These are phyloP conservation scores for Aureobasidium sp. DNA, from an alignment of 2,329 filamentous ascomycete genomes.

Conservation along the genomic window DNA sequence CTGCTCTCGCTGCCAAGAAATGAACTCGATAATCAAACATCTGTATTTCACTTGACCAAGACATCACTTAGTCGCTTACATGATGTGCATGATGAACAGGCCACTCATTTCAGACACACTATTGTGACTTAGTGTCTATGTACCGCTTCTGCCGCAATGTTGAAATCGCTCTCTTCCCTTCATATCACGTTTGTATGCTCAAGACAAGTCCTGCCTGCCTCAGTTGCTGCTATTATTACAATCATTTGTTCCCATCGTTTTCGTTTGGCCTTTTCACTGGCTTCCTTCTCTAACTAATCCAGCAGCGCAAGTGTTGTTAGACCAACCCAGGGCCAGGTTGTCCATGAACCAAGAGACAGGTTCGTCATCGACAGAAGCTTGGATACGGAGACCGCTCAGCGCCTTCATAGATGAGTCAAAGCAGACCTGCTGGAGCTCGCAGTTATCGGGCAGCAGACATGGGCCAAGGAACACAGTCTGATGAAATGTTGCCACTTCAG, in stretches of 20 bases:
- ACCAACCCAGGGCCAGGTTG: slow-evolving; percentile 42
- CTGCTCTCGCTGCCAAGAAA: not conserved
- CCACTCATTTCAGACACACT: not conserved
- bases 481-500: slow-evolving; percentile 32
- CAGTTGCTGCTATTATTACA: not conserved
- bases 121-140: not conserved
- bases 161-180: not conserved
- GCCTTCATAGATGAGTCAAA: slow-evolving; percentile 36
- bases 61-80: not conserved
- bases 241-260: slow-evolving; percentile 51
- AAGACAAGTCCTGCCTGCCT: slow-evolving; percentile 5
- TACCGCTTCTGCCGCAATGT: not conserved
- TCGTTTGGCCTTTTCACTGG: slow-evolving; percentile 54
- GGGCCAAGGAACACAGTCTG: slow-evolving; percentile 35
- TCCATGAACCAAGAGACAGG: slow-evolving; percentile 42
- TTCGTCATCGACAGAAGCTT: slow-evolving; percentile 34
- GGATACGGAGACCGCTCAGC: slow-evolving; percentile 43
- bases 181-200: not conserved
- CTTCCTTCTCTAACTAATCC: slow-evolving; percentile 67
- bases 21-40: not conserved
- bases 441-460: slow-evolving; percentile 35
- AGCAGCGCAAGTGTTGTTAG: slow-evolving; percentile 43
- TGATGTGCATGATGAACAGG: not conserved
- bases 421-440: slow-evolving; percentile 36
- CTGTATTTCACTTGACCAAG: not conserved